Conservation (phyloP, 768 basidiomycete genomes). For the Lactarius quietus region DNA sequence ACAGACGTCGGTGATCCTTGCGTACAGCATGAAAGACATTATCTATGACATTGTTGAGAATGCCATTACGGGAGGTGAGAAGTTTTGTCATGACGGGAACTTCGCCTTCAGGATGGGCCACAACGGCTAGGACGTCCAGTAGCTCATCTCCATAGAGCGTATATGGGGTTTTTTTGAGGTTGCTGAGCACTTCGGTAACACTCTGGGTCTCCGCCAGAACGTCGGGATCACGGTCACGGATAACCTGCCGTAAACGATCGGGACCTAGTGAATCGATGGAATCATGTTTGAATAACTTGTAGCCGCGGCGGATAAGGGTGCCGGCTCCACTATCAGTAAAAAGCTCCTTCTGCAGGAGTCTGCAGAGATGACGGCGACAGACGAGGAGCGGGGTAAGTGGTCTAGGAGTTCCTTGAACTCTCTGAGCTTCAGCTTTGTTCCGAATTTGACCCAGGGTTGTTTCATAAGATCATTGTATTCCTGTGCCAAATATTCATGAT, state of each 20-base stretch:
- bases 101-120: slow-evolving; percentile 87
- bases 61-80: slow-evolving; percentile 79
- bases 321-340: slow-evolving; percentile 99
- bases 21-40: slow-evolving; percentile 97
- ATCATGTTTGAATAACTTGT: slow-evolving; percentile 92
- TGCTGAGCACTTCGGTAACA: slow-evolving; percentile 82
- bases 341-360: slow-evolving; percentile 92
- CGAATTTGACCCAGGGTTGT: slow-evolving; percentile 98
- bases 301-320: slow-evolving; percentile 95
- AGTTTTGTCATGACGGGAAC: slow-evolving; percentile 91
- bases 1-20: slow-evolving; percentile 88
- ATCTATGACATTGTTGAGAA: slow-evolving; percentile 93
- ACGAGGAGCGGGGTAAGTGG: slow-evolving; percentile 95
- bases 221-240: slow-evolving; percentile 94
- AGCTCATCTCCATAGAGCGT: slow-evolving; percentile 99
- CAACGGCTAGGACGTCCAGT: slow-evolving; percentile 90
- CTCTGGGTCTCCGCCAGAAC: slow-evolving; percentile 78
- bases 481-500: slow-evolving; percentile 36
- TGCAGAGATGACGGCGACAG: slow-evolving; percentile 96
- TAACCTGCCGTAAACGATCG: slow-evolving; percentile 90
- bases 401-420: slow-evolving; percentile 99
- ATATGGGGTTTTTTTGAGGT: slow-evolving; percentile 78
- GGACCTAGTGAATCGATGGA: slow-evolving; percentile 82
- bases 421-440: slow-evolving; percentile 97
- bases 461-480: slow-evolving; percentile 97